phyloP scores from a whole-genome alignment of 2,329 filamentous ascomycete genomes.

The Cladosporium sp. region DNA sequence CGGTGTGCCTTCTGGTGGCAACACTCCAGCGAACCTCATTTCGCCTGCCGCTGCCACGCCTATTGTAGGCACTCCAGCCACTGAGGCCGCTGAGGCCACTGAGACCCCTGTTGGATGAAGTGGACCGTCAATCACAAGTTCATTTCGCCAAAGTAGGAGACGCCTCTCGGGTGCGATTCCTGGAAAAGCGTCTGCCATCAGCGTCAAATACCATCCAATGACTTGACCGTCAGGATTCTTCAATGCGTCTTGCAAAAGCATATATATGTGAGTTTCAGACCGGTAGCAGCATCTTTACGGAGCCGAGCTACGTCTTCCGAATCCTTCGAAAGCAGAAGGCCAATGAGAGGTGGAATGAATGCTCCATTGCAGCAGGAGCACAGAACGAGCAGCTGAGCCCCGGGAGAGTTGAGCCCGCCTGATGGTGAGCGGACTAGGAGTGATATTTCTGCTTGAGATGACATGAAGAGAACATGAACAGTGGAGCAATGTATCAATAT shows the following conservation, averaged over 20 bases:
- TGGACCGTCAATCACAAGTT: neutral
- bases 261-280: neutral
- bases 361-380: neutral
- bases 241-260: neutral
- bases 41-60: conserved; percentile 14
- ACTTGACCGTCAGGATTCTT: neutral
- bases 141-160: too few relatives aligned
- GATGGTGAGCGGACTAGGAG: neutral
- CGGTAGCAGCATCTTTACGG: too few relatives aligned
- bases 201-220: neutral
- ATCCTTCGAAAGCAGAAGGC: neutral
- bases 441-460: neutral
- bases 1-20: conserved; percentile 31
- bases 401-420: neutral
- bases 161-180: too few relatives aligned
- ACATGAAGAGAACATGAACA: neutral
- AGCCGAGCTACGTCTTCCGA: neutral
- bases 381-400: neutral
- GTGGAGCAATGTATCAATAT: neutral
- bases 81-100: neutral
- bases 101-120: conserved; percentile 11
- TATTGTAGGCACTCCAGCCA: neutral
- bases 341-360: neutral
- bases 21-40: conserved; percentile 3
- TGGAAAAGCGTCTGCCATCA: too few relatives aligned